Evolutionary conservation across 2,329 filamentous ascomycete species (phyloP).

Genomic region (Cercospora zeina): DNA sequence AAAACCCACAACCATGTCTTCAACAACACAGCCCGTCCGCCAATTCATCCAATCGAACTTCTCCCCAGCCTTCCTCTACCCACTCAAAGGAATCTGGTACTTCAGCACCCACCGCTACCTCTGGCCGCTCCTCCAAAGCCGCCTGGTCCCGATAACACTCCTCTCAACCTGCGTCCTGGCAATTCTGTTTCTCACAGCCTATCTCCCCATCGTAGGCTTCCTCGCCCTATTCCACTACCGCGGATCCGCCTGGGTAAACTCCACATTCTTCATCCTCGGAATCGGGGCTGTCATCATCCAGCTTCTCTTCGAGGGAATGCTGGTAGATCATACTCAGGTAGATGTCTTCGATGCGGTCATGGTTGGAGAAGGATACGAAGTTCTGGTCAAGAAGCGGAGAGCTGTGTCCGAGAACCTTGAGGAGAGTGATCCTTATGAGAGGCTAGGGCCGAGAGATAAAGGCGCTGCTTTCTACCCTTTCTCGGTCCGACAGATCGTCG

Average conservation of each 20-base stretch:
- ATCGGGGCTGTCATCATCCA: constrained; percentile 64
- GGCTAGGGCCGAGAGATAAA: constrained; percentile 77
- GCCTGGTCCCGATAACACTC: constrained; percentile 76
- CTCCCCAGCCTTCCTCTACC: constrained; percentile 40
- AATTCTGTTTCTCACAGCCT: constrained; percentile 85
- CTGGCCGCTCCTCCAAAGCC: constrained; percentile 75
- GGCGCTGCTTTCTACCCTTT: constrained; percentile 82
- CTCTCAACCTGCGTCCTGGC: constrained; percentile 80
- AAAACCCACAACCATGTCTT: constrained; percentile 12
- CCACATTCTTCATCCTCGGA: constrained; percentile 76
- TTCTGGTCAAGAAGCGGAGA: constrained; percentile 62
- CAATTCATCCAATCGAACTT: constrained; percentile 39
- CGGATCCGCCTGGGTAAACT: constrained; percentile 83
- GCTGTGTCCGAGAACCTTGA: constrained; percentile 68
- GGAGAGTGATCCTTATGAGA: constrained; percentile 71
- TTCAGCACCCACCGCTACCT: constrained; percentile 75
- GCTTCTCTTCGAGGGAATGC: constrained; percentile 54
- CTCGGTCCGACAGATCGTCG: constrained; percentile 84
- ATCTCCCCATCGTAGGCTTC: constrained; percentile 85
- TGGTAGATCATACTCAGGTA: constrained; percentile 71
- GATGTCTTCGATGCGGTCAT: constrained; percentile 81
- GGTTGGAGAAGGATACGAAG: constrained; percentile 69
- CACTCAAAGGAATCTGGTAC: constrained; percentile 69
- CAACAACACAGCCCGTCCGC: constrained; percentile 14
- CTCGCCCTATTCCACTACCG: constrained; percentile 80